Evolutionary conservation across 768 basidiomycete species (phyloP), one percentile per base, ranked within the genome.

Genomic region (Russula sp.): DNA sequence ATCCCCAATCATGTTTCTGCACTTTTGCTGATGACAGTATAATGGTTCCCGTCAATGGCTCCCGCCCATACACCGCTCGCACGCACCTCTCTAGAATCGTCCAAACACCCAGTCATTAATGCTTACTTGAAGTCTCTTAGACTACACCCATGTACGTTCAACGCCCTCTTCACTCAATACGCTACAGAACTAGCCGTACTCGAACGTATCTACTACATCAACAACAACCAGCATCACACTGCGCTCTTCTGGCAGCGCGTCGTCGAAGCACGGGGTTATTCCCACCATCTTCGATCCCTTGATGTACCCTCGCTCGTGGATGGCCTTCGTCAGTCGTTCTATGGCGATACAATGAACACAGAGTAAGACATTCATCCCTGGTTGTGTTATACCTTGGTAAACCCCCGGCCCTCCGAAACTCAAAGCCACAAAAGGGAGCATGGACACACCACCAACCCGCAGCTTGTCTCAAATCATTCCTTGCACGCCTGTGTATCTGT

Each of bases 201-300:
- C 42, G 83, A 86, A 67, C 78, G 86, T 63, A 71, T 91, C 2
- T 86, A 85, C 71, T 91, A 92, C 75, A 89, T 89, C 68, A 84
- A 83, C 66, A 89, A 87, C 70, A 92, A 91, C 67, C 90, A 93
- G 69, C 88, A 89, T 70, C 80, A 84, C 37, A 70, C 77, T 4
- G 80, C 86, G 31, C 73, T 90, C 10, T 90, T 89, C 72, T 91
- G 88, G 87, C 77, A 81, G 68, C 83, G 83, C 37, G 75, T 87
- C 16, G 69, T 71, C 10, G 91, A 91, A 69, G 76, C 86, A n/a
- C 78, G 86, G 64, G 79, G 83, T 57, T 82, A 80, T 67, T 77
- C 78, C 22, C 72, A 74, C 11, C 67, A 76, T 22, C 63, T 76
- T 7, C 63, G 69, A n/a, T 69, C 68, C 18, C 56, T 72, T 58